Conservation (phyloP, 768 basidiomycete genomes). For the Xerocomellus amylosporus region DNA sequence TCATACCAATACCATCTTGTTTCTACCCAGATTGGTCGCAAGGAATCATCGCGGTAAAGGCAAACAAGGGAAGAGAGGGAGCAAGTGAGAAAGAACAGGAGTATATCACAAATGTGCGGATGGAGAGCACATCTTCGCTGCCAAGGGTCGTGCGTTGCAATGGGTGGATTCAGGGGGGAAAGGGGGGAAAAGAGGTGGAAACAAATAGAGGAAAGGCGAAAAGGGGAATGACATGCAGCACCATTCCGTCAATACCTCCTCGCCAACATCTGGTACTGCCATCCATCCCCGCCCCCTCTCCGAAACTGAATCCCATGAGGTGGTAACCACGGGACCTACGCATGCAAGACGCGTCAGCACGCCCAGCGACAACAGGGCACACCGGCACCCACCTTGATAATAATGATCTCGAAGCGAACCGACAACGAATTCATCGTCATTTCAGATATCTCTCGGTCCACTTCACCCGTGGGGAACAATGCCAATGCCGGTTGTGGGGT, state of each 20-base stretch:
- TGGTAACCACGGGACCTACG: conserved; percentile 89
- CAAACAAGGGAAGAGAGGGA: neutral
- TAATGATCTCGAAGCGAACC: conserved; percentile 94
- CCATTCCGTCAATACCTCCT: conserved; percentile 81
- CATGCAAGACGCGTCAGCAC: neutral
- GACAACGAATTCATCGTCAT: conserved; percentile 74
- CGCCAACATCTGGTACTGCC: conserved; percentile 98
- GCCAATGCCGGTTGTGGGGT: conserved; percentile 42
- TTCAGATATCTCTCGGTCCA: conserved; percentile 68
- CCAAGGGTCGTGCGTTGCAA: conserved; percentile 13
- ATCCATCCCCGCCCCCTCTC: conserved; percentile 83
- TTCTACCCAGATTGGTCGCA: too few relatives aligned
- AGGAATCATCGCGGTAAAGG: too few relatives aligned
- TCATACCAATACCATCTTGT: too few relatives aligned
- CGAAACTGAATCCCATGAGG: conserved; percentile 96
- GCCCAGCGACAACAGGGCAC: neutral
- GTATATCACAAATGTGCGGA: conserved; percentile 23
- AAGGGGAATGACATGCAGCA: neutral
- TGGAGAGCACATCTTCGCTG: conserved; percentile 24
- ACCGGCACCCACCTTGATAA: conserved; percentile 77
- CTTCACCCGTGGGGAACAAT: conserved; percentile 63
- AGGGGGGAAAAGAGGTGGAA: neutral
- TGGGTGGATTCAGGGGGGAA: too few relatives aligned
- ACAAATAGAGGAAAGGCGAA: too few relatives aligned
- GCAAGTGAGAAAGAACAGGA: neutral